Evolutionary conservation across 2,329 filamentous ascomycete genomes (phyloP), one percentile per base, ranked within the genome.

Genomic region (Calycina herbarum): DNA sequence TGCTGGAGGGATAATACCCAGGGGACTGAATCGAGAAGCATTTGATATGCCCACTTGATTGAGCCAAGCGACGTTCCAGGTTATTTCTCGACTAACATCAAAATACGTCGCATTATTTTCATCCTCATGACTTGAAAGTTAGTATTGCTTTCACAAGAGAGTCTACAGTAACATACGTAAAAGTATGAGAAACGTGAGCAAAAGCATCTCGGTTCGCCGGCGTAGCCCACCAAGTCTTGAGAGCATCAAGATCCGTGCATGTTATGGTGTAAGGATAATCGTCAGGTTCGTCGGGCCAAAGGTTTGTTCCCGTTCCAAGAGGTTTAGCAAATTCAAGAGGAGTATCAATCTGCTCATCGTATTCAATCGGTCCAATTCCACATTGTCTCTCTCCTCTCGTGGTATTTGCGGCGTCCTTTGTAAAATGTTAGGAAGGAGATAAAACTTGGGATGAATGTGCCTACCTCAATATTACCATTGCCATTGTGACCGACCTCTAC

Each of bases 111-210:
- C 56, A 35, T 57, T 57, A n/a, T 57, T 35, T 57, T 57, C 20
- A 35, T 57, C 56, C 56, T 57, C 56, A 8, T 57, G 56, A 35
- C 48, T 54, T 27, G 3, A 13, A 13, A 27, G 10, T 27, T 88
- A 7, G 85, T 83, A 67, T 65, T 87, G 76, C 67, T 83, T 82
- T 11, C n/a, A 24, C 20, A 15, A 54, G 48, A 5, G 2, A 11
- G 11, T 10, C n/a, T 11, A 27, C 4, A n/a, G 13, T 24, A 54
- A 27, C 20, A 27, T 13, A 54, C 48, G 84, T 85, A 74, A 88
- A 88, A 0, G 86, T 88, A 75, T 89, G 86, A 1, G 85, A 86
- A n/a, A 89, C 77, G 62, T 86, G 82, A 7, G 81, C 82, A 73
- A 86, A 88, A 11, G 77, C 76, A 73, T 87, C 80, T 27, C 80